Conservation (phyloP, 2,329 filamentous ascomycete genomes). For the Alternaria brassicae region DNA sequence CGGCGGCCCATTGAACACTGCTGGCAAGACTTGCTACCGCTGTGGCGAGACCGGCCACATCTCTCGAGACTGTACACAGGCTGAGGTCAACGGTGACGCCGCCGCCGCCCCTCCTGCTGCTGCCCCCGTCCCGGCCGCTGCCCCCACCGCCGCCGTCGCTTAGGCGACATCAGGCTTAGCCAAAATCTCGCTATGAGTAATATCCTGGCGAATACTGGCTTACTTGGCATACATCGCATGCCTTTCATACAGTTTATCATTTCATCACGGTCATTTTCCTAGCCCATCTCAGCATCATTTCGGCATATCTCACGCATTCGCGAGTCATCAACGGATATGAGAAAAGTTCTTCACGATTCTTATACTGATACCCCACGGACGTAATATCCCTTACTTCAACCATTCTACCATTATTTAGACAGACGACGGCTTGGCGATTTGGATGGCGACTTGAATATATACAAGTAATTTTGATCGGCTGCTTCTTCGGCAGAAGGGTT, state of each 20-base stretch:
- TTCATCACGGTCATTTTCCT: slow-evolving; percentile 43
- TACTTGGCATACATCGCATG: slow-evolving; percentile 19
- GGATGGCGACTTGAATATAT: slow-evolving; percentile 31
- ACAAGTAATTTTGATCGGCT: slow-evolving; percentile 19
- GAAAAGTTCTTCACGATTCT: slow-evolving; percentile 51
- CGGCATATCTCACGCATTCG: slow-evolving; percentile 49
- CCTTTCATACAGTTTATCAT: slow-evolving; percentile 22
- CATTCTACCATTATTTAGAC: slow-evolving; percentile 48
- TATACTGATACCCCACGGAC: slow-evolving; percentile 55
- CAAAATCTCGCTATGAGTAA: slow-evolving; percentile 23
- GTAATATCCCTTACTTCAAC: slow-evolving; percentile 46
- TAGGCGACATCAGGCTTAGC: slow-evolving; percentile 27
- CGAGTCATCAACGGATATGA: slow-evolving; percentile 45
- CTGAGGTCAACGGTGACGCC: slow-evolving; percentile 59
- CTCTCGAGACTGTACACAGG: slow-evolving; percentile 91
- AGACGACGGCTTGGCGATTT: slow-evolving; percentile 49
- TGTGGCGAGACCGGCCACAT: slow-evolving; percentile 97
- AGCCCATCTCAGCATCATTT: slow-evolving; percentile 40
- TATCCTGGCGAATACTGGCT: slow-evolving; percentile 21
- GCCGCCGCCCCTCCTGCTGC: slow-evolving; percentile 31
- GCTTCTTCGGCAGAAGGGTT: slow-evolving; percentile 11
- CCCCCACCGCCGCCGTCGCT: slow-evolving; percentile 52
- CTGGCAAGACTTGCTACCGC: slow-evolving; percentile 98
- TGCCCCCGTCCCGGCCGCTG: slow-evolving; percentile 47
- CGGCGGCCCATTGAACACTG: slow-evolving; percentile 92